Evolutionary conservation across 2,329 filamentous ascomycete species (phyloP).

Genomic region (Colletotrichum filicis): DNA sequence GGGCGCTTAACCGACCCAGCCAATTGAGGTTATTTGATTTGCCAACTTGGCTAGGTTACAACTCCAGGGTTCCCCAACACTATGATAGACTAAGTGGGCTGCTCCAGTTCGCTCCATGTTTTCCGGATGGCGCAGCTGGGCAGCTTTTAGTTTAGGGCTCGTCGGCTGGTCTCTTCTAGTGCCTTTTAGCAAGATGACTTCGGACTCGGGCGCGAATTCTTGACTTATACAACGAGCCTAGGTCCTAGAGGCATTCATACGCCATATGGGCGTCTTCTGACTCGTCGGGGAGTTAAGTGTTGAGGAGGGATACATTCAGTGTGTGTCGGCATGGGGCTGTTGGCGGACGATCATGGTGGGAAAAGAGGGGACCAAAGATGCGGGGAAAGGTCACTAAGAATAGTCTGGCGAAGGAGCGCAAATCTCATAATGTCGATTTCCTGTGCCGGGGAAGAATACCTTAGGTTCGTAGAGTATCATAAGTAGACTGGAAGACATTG

Average conservation of each 20-base stretch:
- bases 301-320: neutral
- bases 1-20: neutral
- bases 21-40: neutral
- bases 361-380: neutral
- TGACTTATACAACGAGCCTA: neutral
- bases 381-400: neutral
- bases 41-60: neutral
- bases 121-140: neutral
- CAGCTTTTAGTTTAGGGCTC: neutral
- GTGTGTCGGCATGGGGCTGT: neutral
- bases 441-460: neutral
- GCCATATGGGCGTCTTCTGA: neutral
- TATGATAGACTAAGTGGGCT: neutral
- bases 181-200: neutral
- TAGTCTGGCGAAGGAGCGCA: neutral
- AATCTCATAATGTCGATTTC: neutral
- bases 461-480: neutral
- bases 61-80: neutral
- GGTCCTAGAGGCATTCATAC: neutral
- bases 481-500: neutral
- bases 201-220: neutral
- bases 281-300: neutral
- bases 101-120: neutral
- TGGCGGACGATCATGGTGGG: constrained; percentile 8
- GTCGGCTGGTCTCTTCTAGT: neutral